Evolutionary conservation across 192 early-diverging fungal species (phyloP), one percentile per base, ranked within the genome.

Genomic region (Mortierella claussenii): DNA sequence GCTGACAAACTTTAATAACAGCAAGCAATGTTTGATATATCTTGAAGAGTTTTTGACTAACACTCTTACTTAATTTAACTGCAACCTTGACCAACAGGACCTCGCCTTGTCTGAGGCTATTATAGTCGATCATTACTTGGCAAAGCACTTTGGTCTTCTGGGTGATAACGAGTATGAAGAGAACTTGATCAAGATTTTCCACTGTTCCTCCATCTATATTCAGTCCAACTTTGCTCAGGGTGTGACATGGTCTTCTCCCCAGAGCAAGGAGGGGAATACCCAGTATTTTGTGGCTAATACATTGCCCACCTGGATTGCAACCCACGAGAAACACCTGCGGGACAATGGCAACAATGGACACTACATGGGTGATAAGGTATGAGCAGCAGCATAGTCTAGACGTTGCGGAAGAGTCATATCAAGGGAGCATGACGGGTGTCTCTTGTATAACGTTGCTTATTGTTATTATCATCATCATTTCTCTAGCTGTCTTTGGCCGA

Each of bases 121-220:
- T 2, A 46, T 55, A 0, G 21, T 71, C 32, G 68, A 71, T 13
- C 60, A 62, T 3, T 73, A 64, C 37, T 46, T 73, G 10, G 61
- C 61, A 45, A 64, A 65, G 18, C 48, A 48, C 4, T 65, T 73
- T 24, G 21, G 40, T 26, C 69, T 73, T 2, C 31, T 73, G 40
- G 69, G 69, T 12, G 42, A 58, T 18, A 73, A 73, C 42, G 69
- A 73, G 4, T 73, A 63, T 30, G 61, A 73, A 17, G 69, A 64
- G 17, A 28, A 15, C 13, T 8, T 58, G 11, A 48, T 73, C 48
- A 65, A 65, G 49, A 32, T 32, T 1, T 58, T 64, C 48, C 60
- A 73, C 40, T 53, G 46, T 2, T 64, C 55, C 20, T 46, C 54
- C 26, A n/a, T 40, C 23, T 15, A 12, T 3, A 1, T 37, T 26